Base-by-base conservation (phyloP, 2,329 filamentous ascomycete genomes). In the Alternaria consortialis region DNA sequence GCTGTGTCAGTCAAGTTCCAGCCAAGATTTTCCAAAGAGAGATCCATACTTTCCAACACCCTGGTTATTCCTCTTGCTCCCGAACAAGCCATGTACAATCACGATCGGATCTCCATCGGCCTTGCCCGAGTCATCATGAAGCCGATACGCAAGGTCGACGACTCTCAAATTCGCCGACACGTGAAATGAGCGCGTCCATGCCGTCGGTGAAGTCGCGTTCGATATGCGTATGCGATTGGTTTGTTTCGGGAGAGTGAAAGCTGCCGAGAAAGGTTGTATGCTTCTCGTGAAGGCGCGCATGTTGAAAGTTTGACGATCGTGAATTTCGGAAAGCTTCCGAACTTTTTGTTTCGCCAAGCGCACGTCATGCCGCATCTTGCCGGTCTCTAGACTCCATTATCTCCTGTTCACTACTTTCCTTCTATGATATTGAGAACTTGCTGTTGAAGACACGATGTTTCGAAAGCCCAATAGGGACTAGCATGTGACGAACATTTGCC, bases 41-140 rank as follows among this genome's bases (percentile, higher is more conserved):
- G 3, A 12, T 7, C 1, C 60, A 12, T 61, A 97, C 94, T 93
- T 97, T 90, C 93, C 96, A 65, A 98, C 95, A 73, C 87, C 92
- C 78, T 94, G 85, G 77, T 97, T 97, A 77, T 98, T 98, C 82
- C 92, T 93, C 82, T 96, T 97, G 37, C 92, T 97, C 20, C 94
- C 94, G 74, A 98, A 97, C 11, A 98, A 84, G 1, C 95, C 94
- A 77, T 98, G 94, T 74, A 98, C 87, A 68, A 98, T 91, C 63
- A 98, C 80, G 65, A 98, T 92, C 2, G 94, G 91, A 53, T 83
- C 81, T n/a, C 76, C 76, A n/a, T 68, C 73, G 1, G 74, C 73
- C 53, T 74, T 71, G 23, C 76, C 75, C 1, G 72, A 66, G 58
- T 77, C 73, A 60, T 78, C 74, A 55, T 79, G 75, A 3, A 77